Base-by-base conservation (phyloP, 805 yeast species). In the Debaryomyces castellii region DNA sequence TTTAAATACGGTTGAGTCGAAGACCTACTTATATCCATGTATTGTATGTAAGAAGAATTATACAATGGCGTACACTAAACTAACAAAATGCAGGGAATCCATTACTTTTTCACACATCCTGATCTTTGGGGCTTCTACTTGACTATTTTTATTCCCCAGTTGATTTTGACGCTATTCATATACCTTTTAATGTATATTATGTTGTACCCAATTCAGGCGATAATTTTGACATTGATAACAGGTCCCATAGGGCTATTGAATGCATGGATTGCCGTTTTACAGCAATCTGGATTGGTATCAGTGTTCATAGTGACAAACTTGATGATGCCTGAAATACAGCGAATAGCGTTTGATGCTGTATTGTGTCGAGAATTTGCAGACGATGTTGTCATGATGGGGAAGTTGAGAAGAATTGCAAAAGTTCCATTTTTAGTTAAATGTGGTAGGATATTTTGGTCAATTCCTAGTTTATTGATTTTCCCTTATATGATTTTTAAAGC, bases 231-330 rank as follows among this genome's bases (percentile, higher is more conserved):
- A 23, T 43, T 77, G 20, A 57, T 77, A 40, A 62, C 73, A 21
- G 83, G 84, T 2, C 85, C 85, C 0, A 55, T 74, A 10, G 84
- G 82, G 0, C 27, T 77, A 2, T 37, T 78, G 11, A 64, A 74
- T 14, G 75, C 82, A 0, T 68, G 76, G 69, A 51, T 73, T 11
- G 61, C 76, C 2, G 63, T 76, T 23, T 51, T 76, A 17, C 80
- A 74, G 49, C 71, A 72, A 45, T 58, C 77, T 9, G 64, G 72
- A 6, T 62, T 67, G 20, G 57, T 77, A 2, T 67, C 82, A 3
- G 63, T 67, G 6, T 59, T 74, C n/a, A 43, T 78, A 3, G 69
- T 77, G 11, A 63, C 67, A n/a, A 51, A 63, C 14, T 45, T 74
- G 2, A 56, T 78, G n/a, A 66, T 77, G 60, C 80, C 82, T 0